A percentile compares a stretch with the other conserved stretches of the same genome.
Conservation (phyloP, 2,329 filamentous ascomycete genomes). For the Phialocephala sp. region DNA sequence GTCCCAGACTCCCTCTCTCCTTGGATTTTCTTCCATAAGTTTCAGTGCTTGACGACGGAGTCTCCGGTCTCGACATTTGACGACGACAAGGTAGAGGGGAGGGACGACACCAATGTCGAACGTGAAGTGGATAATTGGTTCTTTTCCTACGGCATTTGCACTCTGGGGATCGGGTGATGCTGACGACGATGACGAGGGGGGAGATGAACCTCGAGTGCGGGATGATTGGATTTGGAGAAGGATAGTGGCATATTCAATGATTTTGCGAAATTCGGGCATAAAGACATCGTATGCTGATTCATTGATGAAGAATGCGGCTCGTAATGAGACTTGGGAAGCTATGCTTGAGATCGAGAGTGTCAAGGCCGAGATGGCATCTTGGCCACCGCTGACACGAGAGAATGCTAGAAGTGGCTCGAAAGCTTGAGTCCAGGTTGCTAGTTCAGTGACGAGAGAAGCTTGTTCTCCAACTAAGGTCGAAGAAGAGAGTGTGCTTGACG, state of each 20-base stretch:
- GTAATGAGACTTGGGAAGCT: slow-evolving; percentile 26
- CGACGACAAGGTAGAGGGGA: slow-evolving; percentile 66
- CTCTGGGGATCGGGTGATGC: neutral
- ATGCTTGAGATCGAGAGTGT: slow-evolving; percentile 25
- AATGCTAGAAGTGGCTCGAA: slow-evolving; percentile 23
- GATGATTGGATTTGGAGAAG: slow-evolving; percentile 24
- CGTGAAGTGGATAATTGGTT: slow-evolving; percentile 52
- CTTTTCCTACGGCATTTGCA: neutral
- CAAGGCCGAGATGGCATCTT: slow-evolving; percentile 30
- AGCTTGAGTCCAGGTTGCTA: slow-evolving; percentile 25
- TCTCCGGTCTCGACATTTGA: slow-evolving; percentile 63
- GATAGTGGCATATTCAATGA: slow-evolving; percentile 20
- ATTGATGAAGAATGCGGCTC: slow-evolving; percentile 27
- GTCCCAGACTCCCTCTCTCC: slow-evolving; percentile 73
- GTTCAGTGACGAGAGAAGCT: slow-evolving; percentile 21
- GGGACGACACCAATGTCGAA: slow-evolving; percentile 67
- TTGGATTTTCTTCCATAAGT: slow-evolving; percentile 61
- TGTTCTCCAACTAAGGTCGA: slow-evolving; percentile 22
- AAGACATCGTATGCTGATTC: slow-evolving; percentile 31
- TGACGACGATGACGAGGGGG: neutral
- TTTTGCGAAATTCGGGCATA: slow-evolving; percentile 25
- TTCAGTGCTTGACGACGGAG: slow-evolving; percentile 65
- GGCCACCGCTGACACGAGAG: slow-evolving; percentile 12
- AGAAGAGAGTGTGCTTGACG: slow-evolving; percentile 17
- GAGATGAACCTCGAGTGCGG: neutral